phyloP scores from a whole-genome alignment of 176 grass and related monocot genomes.

The Oropetium thomaeum region DNA sequence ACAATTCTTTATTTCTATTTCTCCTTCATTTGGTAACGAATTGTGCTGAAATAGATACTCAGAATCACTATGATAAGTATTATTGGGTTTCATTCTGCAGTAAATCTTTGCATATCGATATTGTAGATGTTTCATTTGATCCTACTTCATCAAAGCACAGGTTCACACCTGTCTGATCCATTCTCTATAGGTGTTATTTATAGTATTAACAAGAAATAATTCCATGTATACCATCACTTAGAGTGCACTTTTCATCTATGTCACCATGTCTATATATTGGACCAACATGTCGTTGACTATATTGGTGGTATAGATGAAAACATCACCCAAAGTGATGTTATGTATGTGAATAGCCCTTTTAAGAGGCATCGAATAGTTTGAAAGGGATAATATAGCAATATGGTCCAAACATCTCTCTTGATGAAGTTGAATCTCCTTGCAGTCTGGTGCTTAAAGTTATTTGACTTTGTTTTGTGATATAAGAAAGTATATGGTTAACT shows the following conservation, averaged over 20 bases:
- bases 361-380: slow-evolving; percentile 9
- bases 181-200: neutral
- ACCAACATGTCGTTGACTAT: too few species aligned
- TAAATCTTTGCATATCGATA: neutral
- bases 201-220: too few species aligned
- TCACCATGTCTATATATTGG: too few species aligned
- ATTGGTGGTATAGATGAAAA: too few species aligned
- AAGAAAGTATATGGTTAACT: slow-evolving; percentile 15
- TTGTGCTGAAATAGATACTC: neutral
- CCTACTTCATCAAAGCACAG: neutral
- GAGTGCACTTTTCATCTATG: too few species aligned
- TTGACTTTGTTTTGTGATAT: neutral
- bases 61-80: neutral
- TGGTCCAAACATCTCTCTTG: slow-evolving; percentile 1
- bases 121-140: neutral
- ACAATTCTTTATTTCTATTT: neutral
- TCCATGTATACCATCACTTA: too few species aligned
- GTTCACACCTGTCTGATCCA: neutral
- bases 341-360: too few species aligned
- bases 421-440: slow-evolving; percentile 6
- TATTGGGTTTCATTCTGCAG: neutral
- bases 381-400: slow-evolving; percentile 3
- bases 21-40: neutral
- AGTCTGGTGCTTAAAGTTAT: slow-evolving; percentile 1
- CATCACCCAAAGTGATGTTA: too few species aligned